These are phyloP conservation scores for Cordyceps javanica DNA, from an alignment of 2,329 filamentous ascomycete species.

Conservation along the genomic window DNA sequence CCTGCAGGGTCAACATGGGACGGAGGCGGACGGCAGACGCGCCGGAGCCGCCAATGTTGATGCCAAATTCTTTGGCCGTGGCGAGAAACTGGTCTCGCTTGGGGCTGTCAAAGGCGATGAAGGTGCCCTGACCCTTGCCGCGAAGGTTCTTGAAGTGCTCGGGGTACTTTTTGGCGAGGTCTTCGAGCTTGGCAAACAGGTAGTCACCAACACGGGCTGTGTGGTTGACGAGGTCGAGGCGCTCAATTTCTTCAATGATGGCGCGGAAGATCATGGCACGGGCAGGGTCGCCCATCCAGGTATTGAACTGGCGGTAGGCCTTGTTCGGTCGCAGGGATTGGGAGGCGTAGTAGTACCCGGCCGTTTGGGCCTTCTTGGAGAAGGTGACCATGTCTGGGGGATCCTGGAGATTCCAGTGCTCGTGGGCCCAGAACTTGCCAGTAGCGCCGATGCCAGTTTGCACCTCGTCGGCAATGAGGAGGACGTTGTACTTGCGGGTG, in stretches of 20 bases:
- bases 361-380: slow-evolving; percentile 90
- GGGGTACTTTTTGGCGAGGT: slow-evolving; percentile 64
- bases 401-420: slow-evolving; percentile 77
- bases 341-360: slow-evolving; percentile 87
- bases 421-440: slow-evolving; percentile 93
- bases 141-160: slow-evolving; percentile 75
- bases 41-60: slow-evolving; percentile 85
- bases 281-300: slow-evolving; percentile 91
- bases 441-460: slow-evolving; percentile 91
- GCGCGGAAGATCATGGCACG: slow-evolving; percentile 79
- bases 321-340: slow-evolving; percentile 77
- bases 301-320: slow-evolving; percentile 95
- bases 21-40: slow-evolving; percentile 68
- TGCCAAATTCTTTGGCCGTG: slow-evolving; percentile 70
- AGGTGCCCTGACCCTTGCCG: slow-evolving; percentile 83
- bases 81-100: slow-evolving; percentile 71
- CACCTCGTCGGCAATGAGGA: slow-evolving; percentile 90
- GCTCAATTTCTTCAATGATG: slow-evolving; percentile 76
- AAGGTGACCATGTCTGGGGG: slow-evolving; percentile 94
- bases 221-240: slow-evolving; percentile 69
- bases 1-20: slow-evolving; percentile 90
- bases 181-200: slow-evolving; percentile 64
- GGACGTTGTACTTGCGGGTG: slow-evolving; percentile 69
- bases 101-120: slow-evolving; percentile 86
- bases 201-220: slow-evolving; percentile 76